These are phyloP conservation scores for Lolium perenne DNA, from an alignment of 176 grass and related monocot genomes.

Conservation along the genomic window DNA sequence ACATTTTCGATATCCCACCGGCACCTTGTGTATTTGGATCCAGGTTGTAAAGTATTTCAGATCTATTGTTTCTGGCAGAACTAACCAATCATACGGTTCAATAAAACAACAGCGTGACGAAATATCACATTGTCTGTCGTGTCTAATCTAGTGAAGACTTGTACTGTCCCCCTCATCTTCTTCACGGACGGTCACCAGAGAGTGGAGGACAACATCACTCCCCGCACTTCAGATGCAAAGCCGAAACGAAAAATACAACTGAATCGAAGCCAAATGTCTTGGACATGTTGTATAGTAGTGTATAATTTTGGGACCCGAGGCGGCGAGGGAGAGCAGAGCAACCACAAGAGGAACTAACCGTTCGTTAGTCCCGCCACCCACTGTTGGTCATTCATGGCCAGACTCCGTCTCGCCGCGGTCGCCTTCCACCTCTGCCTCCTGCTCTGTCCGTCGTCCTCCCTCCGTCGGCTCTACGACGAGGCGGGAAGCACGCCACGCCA, in stretches of 20 bases:
- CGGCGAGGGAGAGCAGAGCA: background rate
- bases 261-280: background rate
- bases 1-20: too few relatives aligned
- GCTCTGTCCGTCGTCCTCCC: background rate
- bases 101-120: too few relatives aligned
- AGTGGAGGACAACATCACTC: background rate
- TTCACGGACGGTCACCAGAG: background rate
- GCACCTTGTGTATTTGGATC: too few relatives aligned
- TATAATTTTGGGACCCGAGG: background rate
- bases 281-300: background rate
- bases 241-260: background rate
- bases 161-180: background rate
- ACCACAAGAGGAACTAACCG: background rate
- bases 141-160: too few relatives aligned
- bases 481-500: background rate
- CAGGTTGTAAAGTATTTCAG: too few relatives aligned
- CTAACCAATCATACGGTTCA: too few relatives aligned
- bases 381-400: background rate
- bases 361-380: background rate
- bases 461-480: background rate
- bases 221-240: background rate
- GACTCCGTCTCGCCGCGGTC: background rate
- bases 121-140: too few relatives aligned
- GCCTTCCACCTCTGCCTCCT: slow-evolving; percentile 21
- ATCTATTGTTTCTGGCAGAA: too few relatives aligned